Base-by-base conservation (phyloP, 2,329 filamentous ascomycete species). In the Cordyceps pruinosa region DNA sequence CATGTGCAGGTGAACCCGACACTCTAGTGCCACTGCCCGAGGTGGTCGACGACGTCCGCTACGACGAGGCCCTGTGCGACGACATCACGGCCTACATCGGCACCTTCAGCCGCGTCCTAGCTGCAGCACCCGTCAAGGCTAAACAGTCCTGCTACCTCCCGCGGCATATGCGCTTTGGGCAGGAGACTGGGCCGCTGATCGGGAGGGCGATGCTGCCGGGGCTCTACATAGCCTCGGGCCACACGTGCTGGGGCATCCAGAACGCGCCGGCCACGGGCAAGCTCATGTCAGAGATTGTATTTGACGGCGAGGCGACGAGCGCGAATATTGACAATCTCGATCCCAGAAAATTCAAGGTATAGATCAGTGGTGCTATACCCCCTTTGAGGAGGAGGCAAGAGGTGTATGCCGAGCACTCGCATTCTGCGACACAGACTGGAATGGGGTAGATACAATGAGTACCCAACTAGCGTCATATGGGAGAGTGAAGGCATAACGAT, bases 221-320 rank as follows among this genome's bases (percentile, higher is more conserved):
- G 0, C 66, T 97, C 44, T 86, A 88, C 70, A 77, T 97, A 59
- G 94, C 94, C 0, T 82, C 90, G 0, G 94, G 94, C 0, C 94
- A 99, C 75, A 96, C 91, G 1, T 97, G 93, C 74, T 99, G 94
- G 94, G 94, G 94, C 0, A 96, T 99, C 23, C 93, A 97, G 74
- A 97, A 99, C 73, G 90, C 86, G 1, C 92, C 93, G 1, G 94
- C 81, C 1, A 97, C 93, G 8, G 89, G 89, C 4, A 89, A 86
- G 72, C 70, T 93, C 39, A 87, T 94, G 76, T 87, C 87, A 37
- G 88, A 93, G 70, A 84, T 89, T 71, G 74, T 94, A 2, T 84
- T 92, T 65, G 88, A 92, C 56, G 89, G 88, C 1, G 72, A 75
- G 59, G 82, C 86, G 1, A 85, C 72, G 66, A 91, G 87, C 63